Percentiles rank a stretch among this genome's conserved stretches.
Conservation (phyloP, 2,329 filamentous ascomycete species). For the Alternaria tenuissima region DNA sequence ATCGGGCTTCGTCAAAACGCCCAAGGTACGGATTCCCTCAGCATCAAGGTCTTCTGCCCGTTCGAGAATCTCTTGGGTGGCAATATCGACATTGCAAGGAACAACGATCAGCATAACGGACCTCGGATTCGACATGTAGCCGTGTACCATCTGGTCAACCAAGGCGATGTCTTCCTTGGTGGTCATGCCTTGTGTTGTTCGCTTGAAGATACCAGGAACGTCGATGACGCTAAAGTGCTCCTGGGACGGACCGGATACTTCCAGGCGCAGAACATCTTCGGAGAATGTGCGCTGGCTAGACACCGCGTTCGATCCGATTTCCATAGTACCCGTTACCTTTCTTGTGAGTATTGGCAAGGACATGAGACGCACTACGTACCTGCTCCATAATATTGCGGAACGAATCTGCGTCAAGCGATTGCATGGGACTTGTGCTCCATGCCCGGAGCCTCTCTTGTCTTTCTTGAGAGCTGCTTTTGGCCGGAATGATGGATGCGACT, state of each 20-base stretch:
- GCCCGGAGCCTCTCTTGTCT: no score
- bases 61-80: constrained; percentile 10
- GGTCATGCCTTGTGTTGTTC: neutral
- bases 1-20: constrained; percentile 49
- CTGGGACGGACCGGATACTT: neutral
- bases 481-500: no score
- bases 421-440: no score
- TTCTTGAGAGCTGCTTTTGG: no score
- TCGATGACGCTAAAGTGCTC: neutral
- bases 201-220: neutral
- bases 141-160: neutral
- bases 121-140: constrained; percentile 28
- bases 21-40: constrained; percentile 44
- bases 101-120: constrained; percentile 33
- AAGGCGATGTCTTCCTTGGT: neutral
- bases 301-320: no score
- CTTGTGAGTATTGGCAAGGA: no score
- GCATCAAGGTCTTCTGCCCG: constrained; percentile 37
- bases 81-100: constrained; percentile 49
- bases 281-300: neutral
- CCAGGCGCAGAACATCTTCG: neutral
- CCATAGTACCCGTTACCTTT: no score
- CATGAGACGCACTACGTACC: no score
- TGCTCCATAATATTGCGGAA: no score
- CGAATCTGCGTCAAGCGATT: no score